Conservation (phyloP, 2,329 filamentous ascomycete species). For the Trichoderma endophyticum region DNA sequence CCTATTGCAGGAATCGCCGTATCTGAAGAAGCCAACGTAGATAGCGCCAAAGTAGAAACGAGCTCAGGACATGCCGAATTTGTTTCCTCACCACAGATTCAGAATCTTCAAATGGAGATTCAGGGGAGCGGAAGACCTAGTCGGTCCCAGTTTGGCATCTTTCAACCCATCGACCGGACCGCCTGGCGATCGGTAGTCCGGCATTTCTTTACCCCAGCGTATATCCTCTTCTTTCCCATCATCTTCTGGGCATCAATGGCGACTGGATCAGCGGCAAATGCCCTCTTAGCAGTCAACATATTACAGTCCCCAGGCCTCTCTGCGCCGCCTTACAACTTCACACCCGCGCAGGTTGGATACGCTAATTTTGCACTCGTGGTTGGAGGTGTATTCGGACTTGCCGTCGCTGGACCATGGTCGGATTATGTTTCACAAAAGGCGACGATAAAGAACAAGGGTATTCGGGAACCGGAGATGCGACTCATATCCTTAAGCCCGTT, state of each 20-base stretch:
- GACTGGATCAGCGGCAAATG: neutral
- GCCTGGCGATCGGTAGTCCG: neutral
- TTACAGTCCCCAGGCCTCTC: neutral
- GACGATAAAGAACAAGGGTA: neutral
- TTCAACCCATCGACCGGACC: neutral
- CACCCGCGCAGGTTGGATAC: neutral
- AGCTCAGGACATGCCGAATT: neutral
- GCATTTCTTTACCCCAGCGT: neutral
- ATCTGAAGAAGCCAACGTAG: neutral
- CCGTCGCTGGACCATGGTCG: neutral
- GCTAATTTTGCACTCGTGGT: neutral
- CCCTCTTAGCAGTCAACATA: neutral
- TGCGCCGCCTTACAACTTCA: neutral
- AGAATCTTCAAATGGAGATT: neutral
- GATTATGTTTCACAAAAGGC: neutral
- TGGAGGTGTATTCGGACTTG: neutral
- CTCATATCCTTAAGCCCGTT: neutral
- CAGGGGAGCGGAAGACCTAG: neutral
- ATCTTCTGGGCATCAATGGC: neutral
- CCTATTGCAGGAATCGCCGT: neutral
- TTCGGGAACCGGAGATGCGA: neutral
- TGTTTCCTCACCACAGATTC: neutral
- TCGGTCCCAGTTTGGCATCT: neutral
- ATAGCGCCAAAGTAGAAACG: neutral
- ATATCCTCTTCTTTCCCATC: neutral